Evolutionary conservation across 106 monocot species (phyloP).

Genomic region (Acorus calamus): DNA sequence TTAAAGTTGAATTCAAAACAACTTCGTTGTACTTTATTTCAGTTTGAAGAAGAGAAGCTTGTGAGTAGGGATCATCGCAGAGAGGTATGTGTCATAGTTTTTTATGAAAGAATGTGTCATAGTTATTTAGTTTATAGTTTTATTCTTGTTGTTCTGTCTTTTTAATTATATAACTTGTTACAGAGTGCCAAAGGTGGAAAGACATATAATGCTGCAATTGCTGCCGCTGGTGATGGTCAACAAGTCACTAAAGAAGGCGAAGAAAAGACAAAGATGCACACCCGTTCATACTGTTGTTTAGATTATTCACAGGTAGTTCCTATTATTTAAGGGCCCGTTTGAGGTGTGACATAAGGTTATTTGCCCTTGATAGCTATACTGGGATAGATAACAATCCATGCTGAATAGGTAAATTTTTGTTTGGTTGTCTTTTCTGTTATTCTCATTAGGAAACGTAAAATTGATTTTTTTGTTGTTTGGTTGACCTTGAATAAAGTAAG

Average conservation of each 20-base stretch:
- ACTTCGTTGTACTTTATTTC: slow-evolving; percentile 76
- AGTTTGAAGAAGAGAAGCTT: slow-evolving; percentile 95
- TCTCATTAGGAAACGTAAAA: too few species aligned
- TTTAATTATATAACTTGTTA: not conserved
- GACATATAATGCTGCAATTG: slow-evolving; percentile 77
- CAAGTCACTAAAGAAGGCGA: slow-evolving; percentile 61
- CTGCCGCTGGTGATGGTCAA: slow-evolving; percentile 52
- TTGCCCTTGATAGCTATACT: too few species aligned
- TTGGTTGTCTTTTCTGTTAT: too few species aligned
- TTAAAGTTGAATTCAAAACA: slow-evolving; percentile 92
- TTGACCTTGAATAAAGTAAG: too few species aligned
- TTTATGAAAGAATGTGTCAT: not conserved
- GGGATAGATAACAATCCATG: too few species aligned
- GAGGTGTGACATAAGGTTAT: too few species aligned
- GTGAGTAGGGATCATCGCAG: slow-evolving; percentile 87
- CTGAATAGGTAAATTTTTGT: too few species aligned
- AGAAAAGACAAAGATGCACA: slow-evolving; percentile 89
- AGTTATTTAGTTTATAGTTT: not conserved
- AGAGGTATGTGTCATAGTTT: slow-evolving; percentile 38
- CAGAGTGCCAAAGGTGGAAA: slow-evolving; percentile 96
- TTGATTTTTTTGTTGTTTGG: too few species aligned
- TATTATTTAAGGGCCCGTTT: too few species aligned
- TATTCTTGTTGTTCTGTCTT: not conserved
- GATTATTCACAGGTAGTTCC: slow-evolving; percentile 91
- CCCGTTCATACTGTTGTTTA: slow-evolving; percentile 95